Base-by-base conservation (phyloP, 495 filamentous ascomycete genomes). In the Lepidopterella palustris region DNA sequence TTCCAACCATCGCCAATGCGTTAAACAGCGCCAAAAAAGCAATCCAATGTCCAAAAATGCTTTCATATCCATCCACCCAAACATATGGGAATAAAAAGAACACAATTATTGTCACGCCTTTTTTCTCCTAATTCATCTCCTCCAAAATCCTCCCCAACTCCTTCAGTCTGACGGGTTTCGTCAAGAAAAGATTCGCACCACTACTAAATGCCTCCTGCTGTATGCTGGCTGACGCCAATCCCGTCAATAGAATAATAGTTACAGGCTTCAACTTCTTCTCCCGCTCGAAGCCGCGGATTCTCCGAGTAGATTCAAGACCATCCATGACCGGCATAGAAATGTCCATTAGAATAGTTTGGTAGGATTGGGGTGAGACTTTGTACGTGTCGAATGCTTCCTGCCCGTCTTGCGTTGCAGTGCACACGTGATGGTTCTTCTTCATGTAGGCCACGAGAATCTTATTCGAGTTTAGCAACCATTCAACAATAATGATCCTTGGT, bases 1-100 rank as follows among this genome's bases (percentile, higher is more conserved):
- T 79, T 28, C 6, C 31, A 35, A 15, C 15, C 15, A 35, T 35
- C 31, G 15, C 6, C 15, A 6, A 35, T 35, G 15, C 31, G 15
- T 35, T 15, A 6, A 15, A 35, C 31, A 35, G 31, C 31, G 15
- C n/a, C n/a, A n/a, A n/a, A n/a, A n/a, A n/a, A n/a, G n/a, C n/a
- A n/a, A n/a, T n/a, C n/a, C n/a, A n/a, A n/a, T n/a, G n/a, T n/a
- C n/a, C n/a, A n/a, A n/a, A n/a, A n/a, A n/a, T n/a, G n/a, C n/a
- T n/a, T n/a, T n/a, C n/a, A n/a, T n/a, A n/a, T n/a, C n/a, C n/a
- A n/a, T n/a, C n/a, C n/a, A n/a, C n/a, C n/a, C n/a, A n/a, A n/a
- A n/a, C n/a, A n/a, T n/a, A n/a, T n/a, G n/a, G n/a, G n/a, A n/a
- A n/a, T n/a, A n/a, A n/a, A n/a, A n/a, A n/a, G n/a, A n/a, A n/a